These are phyloP conservation scores for Ambrosia hybrid DNA, from an alignment of 140 eudicot species.

Conservation along the genomic window DNA sequence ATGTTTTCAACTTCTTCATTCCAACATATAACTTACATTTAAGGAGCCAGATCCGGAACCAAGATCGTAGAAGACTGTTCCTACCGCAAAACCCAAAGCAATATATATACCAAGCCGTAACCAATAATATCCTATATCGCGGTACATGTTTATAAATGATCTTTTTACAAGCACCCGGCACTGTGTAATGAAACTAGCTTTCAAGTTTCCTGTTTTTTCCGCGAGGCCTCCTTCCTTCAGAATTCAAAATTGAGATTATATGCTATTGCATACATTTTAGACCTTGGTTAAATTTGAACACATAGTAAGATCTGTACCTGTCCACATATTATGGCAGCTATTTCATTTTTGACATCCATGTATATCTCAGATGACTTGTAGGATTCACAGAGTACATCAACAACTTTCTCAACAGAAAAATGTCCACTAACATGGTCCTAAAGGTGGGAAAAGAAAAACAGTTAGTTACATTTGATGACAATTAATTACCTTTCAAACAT, in stretches of 20 bases:
- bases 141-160: constrained; percentile 63
- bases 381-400: constrained; percentile 38
- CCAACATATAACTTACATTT: constrained; percentile 36
- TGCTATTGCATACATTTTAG: not conserved
- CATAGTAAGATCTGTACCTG: constrained; percentile 35
- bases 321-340: constrained; percentile 33
- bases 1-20: not conserved
- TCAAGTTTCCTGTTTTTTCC: constrained; percentile 39
- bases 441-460: not conserved
- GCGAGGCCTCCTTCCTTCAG: constrained; percentile 11
- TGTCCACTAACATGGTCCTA: constrained; percentile 45
- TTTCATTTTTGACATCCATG: constrained; percentile 31
- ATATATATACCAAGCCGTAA: constrained; percentile 58
- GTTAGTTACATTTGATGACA: not conserved
- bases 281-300: not conserved
- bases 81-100: constrained; percentile 54
- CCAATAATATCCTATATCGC: constrained; percentile 80
- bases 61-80: constrained; percentile 47
- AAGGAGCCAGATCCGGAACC: constrained; percentile 50
- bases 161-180: constrained; percentile 50
- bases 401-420: constrained; percentile 42
- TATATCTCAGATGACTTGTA: constrained; percentile 28
- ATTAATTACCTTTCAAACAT: not conserved
- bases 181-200: constrained; percentile 43
- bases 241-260: not conserved